Conservation (phyloP, 441 rosid species). For the Adansonia gregorii region DNA sequence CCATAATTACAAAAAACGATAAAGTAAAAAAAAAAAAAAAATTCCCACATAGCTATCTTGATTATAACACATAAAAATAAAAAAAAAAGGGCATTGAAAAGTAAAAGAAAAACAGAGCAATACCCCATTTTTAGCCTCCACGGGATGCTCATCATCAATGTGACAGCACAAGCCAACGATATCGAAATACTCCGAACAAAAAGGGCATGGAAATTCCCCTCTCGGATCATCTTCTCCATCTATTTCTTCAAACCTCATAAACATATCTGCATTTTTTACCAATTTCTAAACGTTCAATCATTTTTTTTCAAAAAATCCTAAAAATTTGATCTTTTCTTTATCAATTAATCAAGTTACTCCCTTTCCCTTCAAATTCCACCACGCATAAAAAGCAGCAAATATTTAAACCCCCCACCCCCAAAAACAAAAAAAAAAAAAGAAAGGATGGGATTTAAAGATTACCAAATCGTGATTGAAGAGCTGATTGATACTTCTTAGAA, state of each 20-base stretch:
- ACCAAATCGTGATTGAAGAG: slow-evolving; percentile 85
- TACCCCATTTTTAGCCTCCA: slow-evolving; percentile 92
- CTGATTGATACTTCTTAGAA: slow-evolving; percentile 70
- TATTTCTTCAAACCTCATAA: slow-evolving; percentile 79
- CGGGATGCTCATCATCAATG: slow-evolving; percentile 90
- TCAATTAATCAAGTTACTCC: background rate
- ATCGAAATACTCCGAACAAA: slow-evolving; percentile 85
- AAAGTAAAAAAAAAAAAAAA: background rate
- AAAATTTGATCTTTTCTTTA: background rate
- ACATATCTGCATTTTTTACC: slow-evolving; percentile 66
- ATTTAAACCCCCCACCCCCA: background rate
- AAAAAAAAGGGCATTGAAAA: background rate
- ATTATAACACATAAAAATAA: background rate
- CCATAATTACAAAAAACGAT: background rate
- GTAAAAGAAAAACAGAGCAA: background rate
- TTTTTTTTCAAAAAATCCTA: background rate
- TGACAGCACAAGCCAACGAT: slow-evolving; percentile 89
- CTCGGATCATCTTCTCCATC: slow-evolving; percentile 86
- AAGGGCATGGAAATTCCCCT: slow-evolving; percentile 95
- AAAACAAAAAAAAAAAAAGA: background rate
- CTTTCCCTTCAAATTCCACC: slow-evolving; percentile 11
- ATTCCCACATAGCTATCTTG: background rate
- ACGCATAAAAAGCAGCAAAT: background rate
- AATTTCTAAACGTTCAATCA: slow-evolving; percentile 20
- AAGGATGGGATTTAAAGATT: slow-evolving; percentile 31